Base-by-base conservation (phyloP, 257 asterid genomes). In the Nicotiana paniculata region DNA sequence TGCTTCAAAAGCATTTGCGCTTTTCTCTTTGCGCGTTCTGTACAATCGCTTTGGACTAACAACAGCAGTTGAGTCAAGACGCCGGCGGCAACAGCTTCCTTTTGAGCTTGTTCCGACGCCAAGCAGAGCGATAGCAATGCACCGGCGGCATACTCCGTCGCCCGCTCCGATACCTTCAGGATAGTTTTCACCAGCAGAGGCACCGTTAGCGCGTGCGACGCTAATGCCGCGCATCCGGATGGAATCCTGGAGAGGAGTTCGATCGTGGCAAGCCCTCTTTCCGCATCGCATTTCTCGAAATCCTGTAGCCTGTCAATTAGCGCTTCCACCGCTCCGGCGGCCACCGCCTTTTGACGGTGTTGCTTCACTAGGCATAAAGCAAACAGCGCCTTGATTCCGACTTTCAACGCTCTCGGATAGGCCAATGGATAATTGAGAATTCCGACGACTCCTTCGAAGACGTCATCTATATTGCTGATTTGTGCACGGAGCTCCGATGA, bases 71-170 rank as follows among this genome's bases (percentile, higher is more conserved):
- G 98, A 62, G 92, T 93, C 89, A 94, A 66, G 69, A 93, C 90
- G 55, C 99, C 99, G 74, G 96, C 96, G 30, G 90, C 93, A 82
- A 91, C 96, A 35, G 97, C 95, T 33, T 93, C 97, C 0, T 81
- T 57, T 83, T 91, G 92, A 1, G 91, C 87, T 43, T 78, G 82
- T 85, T 96, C 98, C 55, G 97, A 92, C 21, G 90, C 89, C 33
- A 98, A 92, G 87, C 97, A 96, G 4, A 94, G 89, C 37, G 99
- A 91, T 1, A 96, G 85, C 26, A 96, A 90, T 13, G 98, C 97
- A 1, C 99, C 98, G 70, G 98, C 97, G 1, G 99, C 98, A 84
- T 96, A 93, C 83, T 96, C 99, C 54, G 98, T 96, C 17, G 99
- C 99, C 5, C 98, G 93, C 32, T 94, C 97, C 10, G 99, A 94